Conservation (phyloP, 2,329 filamentous ascomycete genomes). For the Metarhizium rileyi region DNA sequence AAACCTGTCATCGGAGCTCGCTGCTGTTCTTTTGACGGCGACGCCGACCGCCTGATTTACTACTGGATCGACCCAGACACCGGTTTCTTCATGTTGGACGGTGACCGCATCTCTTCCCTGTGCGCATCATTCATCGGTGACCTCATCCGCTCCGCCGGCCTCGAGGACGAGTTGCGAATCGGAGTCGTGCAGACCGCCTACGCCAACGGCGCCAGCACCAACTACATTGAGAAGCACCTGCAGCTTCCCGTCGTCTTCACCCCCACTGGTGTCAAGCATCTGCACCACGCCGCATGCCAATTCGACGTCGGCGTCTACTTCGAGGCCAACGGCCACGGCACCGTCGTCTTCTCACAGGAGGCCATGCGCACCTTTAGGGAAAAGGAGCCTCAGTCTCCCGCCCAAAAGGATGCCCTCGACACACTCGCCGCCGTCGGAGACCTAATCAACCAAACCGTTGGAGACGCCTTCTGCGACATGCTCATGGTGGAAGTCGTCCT, state of each 20-base stretch:
- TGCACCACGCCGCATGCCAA: conserved; percentile 91
- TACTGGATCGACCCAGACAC: conserved; percentile 80
- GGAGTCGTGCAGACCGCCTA: conserved; percentile 97
- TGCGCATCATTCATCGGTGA: conserved; percentile 91
- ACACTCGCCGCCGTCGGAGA: conserved; percentile 75
- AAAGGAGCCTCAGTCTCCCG: conserved; percentile 79
- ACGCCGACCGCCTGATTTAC: conserved; percentile 92
- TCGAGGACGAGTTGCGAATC: conserved; percentile 74
- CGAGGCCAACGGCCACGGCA: conserved; percentile 96
- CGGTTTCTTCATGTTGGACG: conserved; percentile 86
- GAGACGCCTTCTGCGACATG: conserved; percentile 92
- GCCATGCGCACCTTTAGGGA: conserved; percentile 70
- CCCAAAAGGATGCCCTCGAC: conserved; percentile 81
- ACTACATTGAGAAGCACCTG: conserved; percentile 80
- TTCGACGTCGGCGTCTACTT: conserved; percentile 98
- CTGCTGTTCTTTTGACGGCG: conserved; percentile 86
- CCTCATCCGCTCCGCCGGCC: conserved; percentile 67
- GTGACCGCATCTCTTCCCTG: conserved; percentile 91
- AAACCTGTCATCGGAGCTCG: conserved; percentile 68
- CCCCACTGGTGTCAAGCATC: conserved; percentile 90
- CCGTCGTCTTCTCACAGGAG: conserved; percentile 83
- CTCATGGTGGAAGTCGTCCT: conserved; percentile 93
- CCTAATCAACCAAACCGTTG: conserved; percentile 96
- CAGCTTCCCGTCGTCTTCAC: conserved; percentile 88
- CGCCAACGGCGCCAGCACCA: conserved; percentile 89